Evolutionary conservation across 2,329 filamentous ascomycete species (phyloP).

Genomic region (Fusarium sp.): DNA sequence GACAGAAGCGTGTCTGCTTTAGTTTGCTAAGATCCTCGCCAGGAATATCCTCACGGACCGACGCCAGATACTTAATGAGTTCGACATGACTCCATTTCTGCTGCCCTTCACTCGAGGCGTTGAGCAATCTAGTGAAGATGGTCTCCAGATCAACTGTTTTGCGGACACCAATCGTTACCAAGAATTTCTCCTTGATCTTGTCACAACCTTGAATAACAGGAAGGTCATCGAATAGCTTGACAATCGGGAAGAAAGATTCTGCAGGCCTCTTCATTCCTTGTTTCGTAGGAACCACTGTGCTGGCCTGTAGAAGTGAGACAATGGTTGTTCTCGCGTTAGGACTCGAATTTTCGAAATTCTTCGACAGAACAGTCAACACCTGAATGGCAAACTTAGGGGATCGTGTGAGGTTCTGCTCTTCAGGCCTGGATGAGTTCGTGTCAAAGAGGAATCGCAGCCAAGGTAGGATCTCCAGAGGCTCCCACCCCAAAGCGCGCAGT

Average conservation of each 20-base stretch:
- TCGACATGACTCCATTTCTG: conserved; percentile 92
- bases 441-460: conserved; percentile 88
- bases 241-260: conserved; percentile 92
- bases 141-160: conserved; percentile 96
- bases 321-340: conserved; percentile 73
- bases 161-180: conserved; percentile 84
- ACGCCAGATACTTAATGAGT: conserved; percentile 92
- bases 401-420: conserved; percentile 76
- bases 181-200: conserved; percentile 89
- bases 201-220: conserved; percentile 81
- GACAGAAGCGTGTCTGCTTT: conserved; percentile 81
- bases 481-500: conserved; percentile 86
- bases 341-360: conserved; percentile 87
- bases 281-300: conserved; percentile 89
- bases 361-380: conserved; percentile 83
- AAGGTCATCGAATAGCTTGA: conserved; percentile 94
- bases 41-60: conserved; percentile 90
- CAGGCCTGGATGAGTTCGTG: conserved; percentile 67
- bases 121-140: conserved; percentile 88
- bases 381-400: conserved; percentile 80
- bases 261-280: conserved; percentile 85
- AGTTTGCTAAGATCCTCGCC: conserved; percentile 82
- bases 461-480: conserved; percentile 82
- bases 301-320: conserved; percentile 70
- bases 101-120: conserved; percentile 65